These are phyloP conservation scores for Hawksworthiomyces lignivorus DNA, from an alignment of 2,329 filamentous ascomycete genomes.

Conservation along the genomic window DNA sequence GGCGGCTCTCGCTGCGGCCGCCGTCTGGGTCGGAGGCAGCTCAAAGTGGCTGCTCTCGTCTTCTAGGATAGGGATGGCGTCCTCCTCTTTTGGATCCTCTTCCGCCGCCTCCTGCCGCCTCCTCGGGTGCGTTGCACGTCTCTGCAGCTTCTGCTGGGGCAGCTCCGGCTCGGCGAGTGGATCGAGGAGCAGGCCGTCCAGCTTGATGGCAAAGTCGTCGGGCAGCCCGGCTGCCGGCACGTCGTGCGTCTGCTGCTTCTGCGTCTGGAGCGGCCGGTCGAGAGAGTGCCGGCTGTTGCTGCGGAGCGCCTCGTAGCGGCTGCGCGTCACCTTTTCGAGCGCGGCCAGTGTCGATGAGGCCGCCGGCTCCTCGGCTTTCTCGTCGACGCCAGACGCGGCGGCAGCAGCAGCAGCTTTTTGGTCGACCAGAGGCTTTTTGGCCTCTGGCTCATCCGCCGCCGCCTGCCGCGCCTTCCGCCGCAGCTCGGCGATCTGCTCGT, in stretches of 20 bases:
- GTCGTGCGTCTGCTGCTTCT: background rate
- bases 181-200: conserved; percentile 1
- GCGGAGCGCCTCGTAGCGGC: conserved; percentile 11
- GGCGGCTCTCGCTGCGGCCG: background rate
- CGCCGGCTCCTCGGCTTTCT: background rate
- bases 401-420: background rate
- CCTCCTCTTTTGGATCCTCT: no score
- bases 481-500: conserved; percentile 48
- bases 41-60: conserved; percentile 10
- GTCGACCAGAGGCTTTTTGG: background rate
- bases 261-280: no score
- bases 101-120: background rate
- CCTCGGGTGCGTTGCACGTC: no score
- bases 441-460: background rate
- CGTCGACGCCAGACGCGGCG: background rate
- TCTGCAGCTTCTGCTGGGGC: conserved; percentile 6
- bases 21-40: background rate
- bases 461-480: conserved; percentile 31
- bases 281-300: no score
- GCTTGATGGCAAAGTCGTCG: conserved; percentile 8
- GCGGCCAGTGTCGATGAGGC: background rate
- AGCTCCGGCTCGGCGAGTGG: conserved; percentile 2
- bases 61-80: conserved; percentile 3
- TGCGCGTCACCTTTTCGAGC: background rate
- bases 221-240: background rate